A percentile compares a stretch with the other conserved stretches of the same genome.
These are phyloP conservation scores for Suillus clintonianus DNA, from an alignment of 768 basidiomycete species.

Conservation along the genomic window DNA sequence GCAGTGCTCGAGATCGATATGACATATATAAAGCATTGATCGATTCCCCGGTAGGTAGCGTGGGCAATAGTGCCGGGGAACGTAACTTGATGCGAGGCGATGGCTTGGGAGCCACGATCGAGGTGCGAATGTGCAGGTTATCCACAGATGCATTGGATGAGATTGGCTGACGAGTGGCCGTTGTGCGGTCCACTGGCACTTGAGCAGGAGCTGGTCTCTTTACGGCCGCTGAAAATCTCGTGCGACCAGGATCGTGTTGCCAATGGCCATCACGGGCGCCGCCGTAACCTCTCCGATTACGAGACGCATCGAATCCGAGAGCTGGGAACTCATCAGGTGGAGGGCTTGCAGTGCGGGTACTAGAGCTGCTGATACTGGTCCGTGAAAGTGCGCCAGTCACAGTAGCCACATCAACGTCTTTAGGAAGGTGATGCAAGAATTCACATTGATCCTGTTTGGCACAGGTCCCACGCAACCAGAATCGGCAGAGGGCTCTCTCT, in stretches of 20 bases:
- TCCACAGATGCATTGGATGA: conserved; percentile 53
- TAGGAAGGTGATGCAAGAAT: conserved; percentile 89
- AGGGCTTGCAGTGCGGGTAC: conserved; percentile 33
- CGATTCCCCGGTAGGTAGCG: conserved; percentile 81
- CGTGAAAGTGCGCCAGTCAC: conserved; percentile 69
- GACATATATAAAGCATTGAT: conserved; percentile 84
- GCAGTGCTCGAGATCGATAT: conserved; percentile 85
- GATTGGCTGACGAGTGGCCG: conserved; percentile 55
- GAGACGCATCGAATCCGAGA: conserved; percentile 50
- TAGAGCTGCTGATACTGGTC: conserved; percentile 52
- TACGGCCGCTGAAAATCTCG: conserved; percentile 87
- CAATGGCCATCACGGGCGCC: conserved; percentile 38
- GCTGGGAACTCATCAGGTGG: conserved; percentile 70
- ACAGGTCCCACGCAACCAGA: conserved; percentile 97
- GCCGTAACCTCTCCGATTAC: conserved; percentile 43
- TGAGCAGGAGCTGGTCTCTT: conserved; percentile 57
- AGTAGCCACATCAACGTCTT: conserved; percentile 77
- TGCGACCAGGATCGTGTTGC: conserved; percentile 82
- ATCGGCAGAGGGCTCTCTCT: conserved; percentile 91
- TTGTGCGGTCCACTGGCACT: conserved; percentile 36
- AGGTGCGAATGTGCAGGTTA: conserved; percentile 61
- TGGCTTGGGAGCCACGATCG: conserved; percentile 76
- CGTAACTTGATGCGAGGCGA: conserved; percentile 87
- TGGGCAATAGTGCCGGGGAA: conserved; percentile 82
- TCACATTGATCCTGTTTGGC: conserved; percentile 97